Evolutionary conservation across 2,329 filamentous ascomycete genomes (phyloP).

Genomic region (Ophiostoma himal-ulmi): DNA sequence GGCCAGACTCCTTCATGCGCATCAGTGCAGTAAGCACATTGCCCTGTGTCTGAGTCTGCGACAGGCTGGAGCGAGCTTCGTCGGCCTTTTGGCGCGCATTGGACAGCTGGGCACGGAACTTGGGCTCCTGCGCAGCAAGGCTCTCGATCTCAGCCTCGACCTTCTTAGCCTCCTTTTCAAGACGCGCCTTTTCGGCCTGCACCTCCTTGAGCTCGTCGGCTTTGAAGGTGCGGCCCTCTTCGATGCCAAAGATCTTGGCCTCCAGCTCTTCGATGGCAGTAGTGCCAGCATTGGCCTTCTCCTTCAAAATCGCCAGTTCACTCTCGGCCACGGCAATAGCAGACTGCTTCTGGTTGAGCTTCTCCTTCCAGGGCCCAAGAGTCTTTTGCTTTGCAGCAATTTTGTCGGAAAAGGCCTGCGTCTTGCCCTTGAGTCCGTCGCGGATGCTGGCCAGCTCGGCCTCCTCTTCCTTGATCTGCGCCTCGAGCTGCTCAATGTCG

Average conservation of each 20-base stretch:
- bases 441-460: slow-evolving; percentile 76
- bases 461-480: slow-evolving; percentile 71
- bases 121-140: slow-evolving; percentile 70
- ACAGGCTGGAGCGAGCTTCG: slow-evolving; percentile 84
- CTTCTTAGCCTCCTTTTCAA: slow-evolving; percentile 69
- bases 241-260: slow-evolving; percentile 67
- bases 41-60: slow-evolving; percentile 84
- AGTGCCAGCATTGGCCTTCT: slow-evolving; percentile 82
- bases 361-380: slow-evolving; percentile 92
- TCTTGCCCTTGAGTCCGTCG: slow-evolving; percentile 88
- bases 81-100: slow-evolving; percentile 90
- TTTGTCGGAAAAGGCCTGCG: slow-evolving; percentile 85
- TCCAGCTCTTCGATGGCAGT: slow-evolving; percentile 79
- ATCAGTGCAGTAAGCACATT: slow-evolving; percentile 88
- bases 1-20: slow-evolving; percentile 90
- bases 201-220: slow-evolving; percentile 68
- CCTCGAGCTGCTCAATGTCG: slow-evolving; percentile 72
- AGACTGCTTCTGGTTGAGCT: slow-evolving; percentile 93
- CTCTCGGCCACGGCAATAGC: slow-evolving; percentile 91
- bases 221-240: slow-evolving; percentile 66
- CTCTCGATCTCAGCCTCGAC: slow-evolving; percentile 67
- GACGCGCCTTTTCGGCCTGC: slow-evolving; percentile 62
- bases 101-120: slow-evolving; percentile 77
- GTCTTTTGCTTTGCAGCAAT: slow-evolving; percentile 90
- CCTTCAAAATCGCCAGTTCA: slow-evolving; percentile 83